Conservation (phyloP, 2,329 filamentous ascomycete species). For the Ophiostoma ulmi region DNA sequence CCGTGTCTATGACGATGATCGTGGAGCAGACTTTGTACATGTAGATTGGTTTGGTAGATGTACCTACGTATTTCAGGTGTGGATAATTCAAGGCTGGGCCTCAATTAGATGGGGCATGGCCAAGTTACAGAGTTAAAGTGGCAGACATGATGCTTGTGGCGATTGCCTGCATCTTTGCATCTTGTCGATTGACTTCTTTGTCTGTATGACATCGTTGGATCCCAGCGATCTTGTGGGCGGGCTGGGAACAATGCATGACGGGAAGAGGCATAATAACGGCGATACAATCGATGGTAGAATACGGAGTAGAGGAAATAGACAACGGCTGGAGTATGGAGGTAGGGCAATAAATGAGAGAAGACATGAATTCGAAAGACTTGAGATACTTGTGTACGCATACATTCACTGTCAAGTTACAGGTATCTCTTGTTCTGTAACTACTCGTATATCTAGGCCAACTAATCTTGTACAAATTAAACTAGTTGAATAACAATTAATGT, state of each 20-base stretch:
- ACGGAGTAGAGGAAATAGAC: background rate
- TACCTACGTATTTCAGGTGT: background rate
- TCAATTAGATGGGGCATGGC: background rate
- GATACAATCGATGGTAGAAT: background rate
- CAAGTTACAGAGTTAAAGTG: background rate
- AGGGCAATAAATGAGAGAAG: background rate
- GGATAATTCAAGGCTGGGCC: too few relatives aligned
- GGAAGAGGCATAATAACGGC: slow-evolving; percentile 7
- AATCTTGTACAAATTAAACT: background rate
- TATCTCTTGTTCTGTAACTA: background rate
- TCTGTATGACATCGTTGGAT: background rate
- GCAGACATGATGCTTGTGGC: background rate
- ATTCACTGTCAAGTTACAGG: background rate
- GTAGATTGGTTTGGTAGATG: background rate
- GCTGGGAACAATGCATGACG: slow-evolving; percentile 7
- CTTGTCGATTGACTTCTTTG: background rate
- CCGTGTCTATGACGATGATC: slow-evolving; percentile 8
- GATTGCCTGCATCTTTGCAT: background rate
- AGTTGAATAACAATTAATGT: background rate
- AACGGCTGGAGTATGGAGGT: background rate
- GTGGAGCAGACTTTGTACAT: background rate
- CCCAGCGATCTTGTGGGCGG: background rate
- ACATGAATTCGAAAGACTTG: background rate
- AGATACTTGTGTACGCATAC: background rate
- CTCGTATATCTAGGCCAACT: background rate